A percentile compares a stretch with the other conserved stretches of the same genome.
phyloP scores from a whole-genome alignment of 2,329 filamentous ascomycete genomes.

The Penicillium sp. region DNA sequence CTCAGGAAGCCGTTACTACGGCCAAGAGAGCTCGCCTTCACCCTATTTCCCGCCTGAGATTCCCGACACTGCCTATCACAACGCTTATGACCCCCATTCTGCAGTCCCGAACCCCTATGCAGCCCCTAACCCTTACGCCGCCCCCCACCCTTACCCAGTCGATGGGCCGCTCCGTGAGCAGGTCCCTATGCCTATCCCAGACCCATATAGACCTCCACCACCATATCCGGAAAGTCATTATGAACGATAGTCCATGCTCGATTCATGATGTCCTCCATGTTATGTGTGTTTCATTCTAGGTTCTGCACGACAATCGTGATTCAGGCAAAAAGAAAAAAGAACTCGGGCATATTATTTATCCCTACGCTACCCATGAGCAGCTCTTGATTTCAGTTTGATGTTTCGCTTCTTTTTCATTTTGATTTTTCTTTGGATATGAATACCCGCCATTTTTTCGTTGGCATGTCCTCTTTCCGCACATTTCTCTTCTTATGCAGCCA shows the following conservation, averaged over 20 bases:
- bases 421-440: conserved; percentile 12
- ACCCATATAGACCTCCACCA: conserved; percentile 30
- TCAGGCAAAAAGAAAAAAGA: not conserved
- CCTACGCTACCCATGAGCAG: conserved; percentile 25
- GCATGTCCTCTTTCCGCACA: conserved; percentile 7
- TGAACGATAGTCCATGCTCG: conserved; percentile 10
- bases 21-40: conserved; percentile 7
- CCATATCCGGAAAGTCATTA: conserved; percentile 23
- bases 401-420: not conserved
- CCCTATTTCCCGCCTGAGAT: conserved; percentile 10
- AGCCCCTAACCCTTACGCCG: not conserved
- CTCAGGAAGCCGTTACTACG: conserved; percentile 11
- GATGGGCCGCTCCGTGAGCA: conserved; percentile 30
- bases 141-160: conserved; percentile 16
- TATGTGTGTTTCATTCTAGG: not conserved
- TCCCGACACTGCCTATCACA: conserved; percentile 9
- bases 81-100: conserved; percentile 7
- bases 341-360: conserved; percentile 6
- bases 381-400: not conserved
- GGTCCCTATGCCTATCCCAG: conserved; percentile 32
- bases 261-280: not conserved
- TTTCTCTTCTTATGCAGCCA: conserved; percentile 3
- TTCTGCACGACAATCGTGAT: not conserved
- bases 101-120: not conserved
- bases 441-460: conserved; percentile 21